Evolutionary conservation across 2,329 filamentous ascomycete genomes (phyloP).

Genomic region (Aureobasidium sp.): DNA sequence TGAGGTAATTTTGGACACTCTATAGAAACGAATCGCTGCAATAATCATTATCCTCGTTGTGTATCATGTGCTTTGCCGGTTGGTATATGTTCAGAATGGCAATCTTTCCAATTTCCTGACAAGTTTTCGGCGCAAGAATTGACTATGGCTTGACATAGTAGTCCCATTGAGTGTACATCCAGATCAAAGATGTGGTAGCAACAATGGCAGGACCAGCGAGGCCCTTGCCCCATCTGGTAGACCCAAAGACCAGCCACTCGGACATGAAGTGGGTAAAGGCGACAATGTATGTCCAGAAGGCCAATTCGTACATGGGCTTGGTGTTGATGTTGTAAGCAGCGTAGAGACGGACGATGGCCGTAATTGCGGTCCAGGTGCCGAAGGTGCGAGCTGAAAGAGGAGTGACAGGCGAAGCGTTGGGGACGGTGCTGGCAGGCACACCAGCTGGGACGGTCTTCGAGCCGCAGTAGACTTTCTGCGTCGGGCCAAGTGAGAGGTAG

Average conservation of each 20-base stretch:
- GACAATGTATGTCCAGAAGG: constrained; percentile 72
- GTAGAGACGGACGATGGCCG: constrained; percentile 69
- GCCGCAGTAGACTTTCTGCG: constrained; percentile 78
- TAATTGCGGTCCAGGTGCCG: constrained; percentile 80
- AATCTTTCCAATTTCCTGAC: background rate
- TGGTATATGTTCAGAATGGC: background rate
- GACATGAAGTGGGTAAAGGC: constrained; percentile 71
- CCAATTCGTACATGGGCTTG: constrained; percentile 68
- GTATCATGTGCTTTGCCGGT: background rate
- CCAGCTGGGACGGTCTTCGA: constrained; percentile 24
- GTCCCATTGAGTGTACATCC: constrained; percentile 62
- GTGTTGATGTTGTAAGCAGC: constrained; percentile 75
- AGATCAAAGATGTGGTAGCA: constrained; percentile 47
- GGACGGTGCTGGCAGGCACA: constrained; percentile 23
- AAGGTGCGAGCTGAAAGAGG: constrained; percentile 73
- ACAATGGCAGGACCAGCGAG: constrained; percentile 54
- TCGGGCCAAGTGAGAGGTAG: constrained; percentile 72
- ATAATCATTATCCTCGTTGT: constrained; percentile 1
- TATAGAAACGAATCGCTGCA: background rate
- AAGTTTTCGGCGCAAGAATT: no score
- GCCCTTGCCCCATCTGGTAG: constrained; percentile 56
- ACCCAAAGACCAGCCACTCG: constrained; percentile 76
- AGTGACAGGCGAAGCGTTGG: constrained; percentile 49
- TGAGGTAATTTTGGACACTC: background rate
- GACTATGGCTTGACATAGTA: constrained; percentile 52